Conservation (phyloP, 805 yeast genomes). For the Candida namnaoensis region DNA sequence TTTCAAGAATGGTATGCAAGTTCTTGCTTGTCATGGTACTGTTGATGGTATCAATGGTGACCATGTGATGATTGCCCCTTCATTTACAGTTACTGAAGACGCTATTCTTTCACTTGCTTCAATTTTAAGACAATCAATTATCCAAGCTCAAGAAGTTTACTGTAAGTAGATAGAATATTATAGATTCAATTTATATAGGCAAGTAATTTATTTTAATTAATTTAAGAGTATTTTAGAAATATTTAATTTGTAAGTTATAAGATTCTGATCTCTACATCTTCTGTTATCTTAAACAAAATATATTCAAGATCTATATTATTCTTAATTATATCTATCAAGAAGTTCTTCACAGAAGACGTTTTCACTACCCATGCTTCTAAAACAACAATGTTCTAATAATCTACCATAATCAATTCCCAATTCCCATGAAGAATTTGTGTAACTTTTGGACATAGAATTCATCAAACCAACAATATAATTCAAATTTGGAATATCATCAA, state of each 20-base stretch:
- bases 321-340: not conserved
- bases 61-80: conserved; percentile 41
- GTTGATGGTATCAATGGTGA: conserved; percentile 31
- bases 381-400: conserved; percentile 39
- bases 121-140: too few relatives aligned
- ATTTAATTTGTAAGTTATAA: too few relatives aligned
- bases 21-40: conserved; percentile 39
- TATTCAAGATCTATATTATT: too few relatives aligned
- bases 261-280: too few relatives aligned
- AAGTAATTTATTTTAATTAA: too few relatives aligned
- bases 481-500: conserved; percentile 8
- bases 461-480: conserved; percentile 44
- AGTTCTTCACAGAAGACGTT: conserved; percentile 22
- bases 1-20: conserved; percentile 35
- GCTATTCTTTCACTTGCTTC: too few relatives aligned
- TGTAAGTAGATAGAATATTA: too few relatives aligned
- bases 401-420: conserved; percentile 40
- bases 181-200: too few relatives aligned
- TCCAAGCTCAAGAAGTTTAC: too few relatives aligned
- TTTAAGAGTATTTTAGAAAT: too few relatives aligned
- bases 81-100: too few relatives aligned
- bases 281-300: too few relatives aligned
- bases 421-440: conserved; percentile 34
- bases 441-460: conserved; percentile 25
- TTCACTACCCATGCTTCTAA: conserved; percentile 36